Conservation (phyloP, 129 eudicot species). For the Flaveria trinervia region DNA sequence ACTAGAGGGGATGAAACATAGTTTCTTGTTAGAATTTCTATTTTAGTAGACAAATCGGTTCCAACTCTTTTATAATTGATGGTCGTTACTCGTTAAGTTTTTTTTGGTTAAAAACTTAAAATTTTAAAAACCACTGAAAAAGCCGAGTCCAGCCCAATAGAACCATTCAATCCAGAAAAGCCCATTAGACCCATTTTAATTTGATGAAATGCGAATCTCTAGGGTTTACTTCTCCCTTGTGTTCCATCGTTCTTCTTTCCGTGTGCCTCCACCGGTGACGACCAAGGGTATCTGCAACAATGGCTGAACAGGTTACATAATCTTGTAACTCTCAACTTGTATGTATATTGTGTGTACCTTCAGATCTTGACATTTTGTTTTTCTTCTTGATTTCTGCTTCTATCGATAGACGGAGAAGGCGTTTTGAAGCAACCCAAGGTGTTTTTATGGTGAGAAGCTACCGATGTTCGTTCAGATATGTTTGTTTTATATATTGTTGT, state of each 20-base stretch:
- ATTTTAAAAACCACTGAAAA: no score
- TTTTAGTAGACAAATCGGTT: no score
- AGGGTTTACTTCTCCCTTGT: background rate
- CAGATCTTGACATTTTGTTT: background rate
- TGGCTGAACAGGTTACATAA: conserved; percentile 17
- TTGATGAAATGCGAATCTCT: background rate
- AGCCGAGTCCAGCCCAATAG: background rate
- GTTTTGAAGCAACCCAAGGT: conserved; percentile 16
- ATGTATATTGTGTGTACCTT: background rate
- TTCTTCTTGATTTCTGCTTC: background rate
- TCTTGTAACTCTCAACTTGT: background rate
- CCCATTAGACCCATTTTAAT: conserved; percentile 1
- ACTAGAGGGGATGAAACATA: no score
- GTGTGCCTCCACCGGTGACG: conserved; percentile 3
- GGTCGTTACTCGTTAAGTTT: no score
- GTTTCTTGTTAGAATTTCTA: no score
- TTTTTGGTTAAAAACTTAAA: no score
- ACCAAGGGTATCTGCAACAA: conserved; percentile 3
- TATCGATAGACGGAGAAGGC: conserved; percentile 13
- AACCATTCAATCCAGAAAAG: background rate
- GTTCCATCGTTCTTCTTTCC: background rate
- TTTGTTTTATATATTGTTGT: no score
- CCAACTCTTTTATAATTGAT: no score
- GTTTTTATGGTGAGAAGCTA: conserved; percentile 14
- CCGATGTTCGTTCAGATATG: background rate